Evolutionary conservation across 2,329 filamentous ascomycete species (phyloP).

Genomic region (Penicillium sp.): DNA sequence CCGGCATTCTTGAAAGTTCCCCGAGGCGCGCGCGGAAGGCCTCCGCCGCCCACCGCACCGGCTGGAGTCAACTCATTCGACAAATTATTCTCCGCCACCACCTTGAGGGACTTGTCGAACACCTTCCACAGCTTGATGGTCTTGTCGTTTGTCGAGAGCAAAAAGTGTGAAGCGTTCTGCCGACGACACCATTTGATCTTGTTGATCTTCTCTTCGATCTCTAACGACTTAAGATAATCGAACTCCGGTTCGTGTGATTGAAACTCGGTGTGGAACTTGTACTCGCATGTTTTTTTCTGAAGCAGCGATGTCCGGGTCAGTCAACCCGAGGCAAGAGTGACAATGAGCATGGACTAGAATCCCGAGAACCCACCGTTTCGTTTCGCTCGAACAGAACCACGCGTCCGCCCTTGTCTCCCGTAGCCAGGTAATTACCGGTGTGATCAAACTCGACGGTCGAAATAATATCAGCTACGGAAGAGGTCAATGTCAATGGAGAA

Average conservation of each 20-base stretch:
- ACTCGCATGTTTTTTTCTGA: conserved; percentile 99
- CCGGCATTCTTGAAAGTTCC: conserved; percentile 71
- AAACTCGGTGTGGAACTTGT: conserved; percentile 99
- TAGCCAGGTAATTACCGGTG: conserved; percentile 49
- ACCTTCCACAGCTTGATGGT: conserved; percentile 99
- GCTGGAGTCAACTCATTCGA: conserved; percentile 86
- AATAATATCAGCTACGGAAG: conserved; percentile 43
- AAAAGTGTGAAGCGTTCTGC: conserved; percentile 96
- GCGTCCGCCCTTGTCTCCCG: conserved; percentile 47
- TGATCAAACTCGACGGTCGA: conserved; percentile 50
- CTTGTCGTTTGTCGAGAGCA: conserved; percentile 98
- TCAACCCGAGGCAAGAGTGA: neutral
- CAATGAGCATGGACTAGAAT: neutral
- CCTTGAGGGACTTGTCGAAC: conserved; percentile 98
- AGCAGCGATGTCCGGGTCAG: neutral
- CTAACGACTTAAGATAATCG: conserved; percentile 96
- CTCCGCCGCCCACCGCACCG: conserved; percentile 65
- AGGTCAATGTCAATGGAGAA: neutral
- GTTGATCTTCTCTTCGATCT: conserved; percentile 99
- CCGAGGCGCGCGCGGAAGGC: conserved; percentile 61
- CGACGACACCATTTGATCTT: conserved; percentile 99
- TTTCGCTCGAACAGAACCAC: conserved; percentile 62
- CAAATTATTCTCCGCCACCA: conserved; percentile 97
- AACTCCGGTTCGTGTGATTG: conserved; percentile 99
- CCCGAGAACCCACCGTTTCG: conserved; percentile 63